Evolutionary conservation across 73 alveolate genomes (phyloP).

Genomic region (Symbiodinium pilosum): DNA sequence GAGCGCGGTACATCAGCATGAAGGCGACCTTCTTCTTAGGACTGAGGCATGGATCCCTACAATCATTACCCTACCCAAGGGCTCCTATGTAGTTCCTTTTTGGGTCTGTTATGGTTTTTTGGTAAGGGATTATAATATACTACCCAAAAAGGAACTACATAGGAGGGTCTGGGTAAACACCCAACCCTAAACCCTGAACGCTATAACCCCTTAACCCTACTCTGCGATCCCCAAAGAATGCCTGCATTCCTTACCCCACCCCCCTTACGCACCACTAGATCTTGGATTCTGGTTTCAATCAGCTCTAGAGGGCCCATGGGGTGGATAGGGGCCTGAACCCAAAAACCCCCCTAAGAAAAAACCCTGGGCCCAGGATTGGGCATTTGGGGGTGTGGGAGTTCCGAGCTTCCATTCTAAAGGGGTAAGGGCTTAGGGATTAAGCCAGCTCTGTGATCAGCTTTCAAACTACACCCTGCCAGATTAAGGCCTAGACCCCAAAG

Average conservation of each 20-base stretch:
- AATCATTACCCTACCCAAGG: no score
- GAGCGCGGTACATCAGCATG: conserved; percentile 24
- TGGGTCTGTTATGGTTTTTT: no score
- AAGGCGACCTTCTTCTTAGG: conserved; percentile 8
- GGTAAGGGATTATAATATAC: no score
- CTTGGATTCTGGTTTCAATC: neutral
- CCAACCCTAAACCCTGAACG: neutral
- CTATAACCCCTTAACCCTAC: neutral
- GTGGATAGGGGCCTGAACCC: no score
- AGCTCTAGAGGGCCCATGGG: no score
- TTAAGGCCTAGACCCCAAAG: neutral
- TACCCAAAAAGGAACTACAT: no score
- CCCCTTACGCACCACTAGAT: neutral
- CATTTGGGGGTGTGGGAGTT: neutral
- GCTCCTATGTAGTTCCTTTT: no score
- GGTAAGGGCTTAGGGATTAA: neutral
- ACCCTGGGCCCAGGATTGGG: neutral
- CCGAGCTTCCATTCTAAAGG: neutral
- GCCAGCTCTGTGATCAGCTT: no score
- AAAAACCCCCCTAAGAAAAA: neutral
- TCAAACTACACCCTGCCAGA: neutral
- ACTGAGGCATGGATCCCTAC: neutral
- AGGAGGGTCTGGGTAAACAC: no score
- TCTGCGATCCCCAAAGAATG: neutral
- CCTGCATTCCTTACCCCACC: neutral